Conservation (phyloP, 192 early-diverging fungal genomes). For the Coemansia sp. region DNA sequence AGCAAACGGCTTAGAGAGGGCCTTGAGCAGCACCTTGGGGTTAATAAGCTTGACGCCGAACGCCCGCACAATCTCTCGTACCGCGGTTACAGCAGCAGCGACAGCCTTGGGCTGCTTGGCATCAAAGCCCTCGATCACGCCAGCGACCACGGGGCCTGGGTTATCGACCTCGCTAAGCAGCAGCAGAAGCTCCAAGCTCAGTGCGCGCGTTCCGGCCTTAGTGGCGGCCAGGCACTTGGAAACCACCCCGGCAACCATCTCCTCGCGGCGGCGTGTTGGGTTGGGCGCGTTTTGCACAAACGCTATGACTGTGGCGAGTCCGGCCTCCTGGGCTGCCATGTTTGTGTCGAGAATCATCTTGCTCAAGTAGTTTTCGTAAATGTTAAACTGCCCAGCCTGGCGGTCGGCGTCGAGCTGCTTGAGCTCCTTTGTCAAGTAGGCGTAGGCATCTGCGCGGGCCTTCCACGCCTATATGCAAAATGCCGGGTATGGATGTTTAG, state of each 20-base stretch:
- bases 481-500: neutral
- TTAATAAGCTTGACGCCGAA: constrained; percentile 81
- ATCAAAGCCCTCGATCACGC: constrained; percentile 70
- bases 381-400: constrained; percentile 63
- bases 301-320: constrained; percentile 68
- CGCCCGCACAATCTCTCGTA: constrained; percentile 62
- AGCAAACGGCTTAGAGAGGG: constrained; percentile 84
- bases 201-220: constrained; percentile 74
- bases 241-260: constrained; percentile 71
- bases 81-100: constrained; percentile 62
- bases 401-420: constrained; percentile 60
- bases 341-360: constrained; percentile 86
- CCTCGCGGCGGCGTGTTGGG: constrained; percentile 66
- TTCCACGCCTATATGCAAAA: constrained; percentile 82
- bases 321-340: constrained; percentile 87
- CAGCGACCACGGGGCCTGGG: constrained; percentile 80
- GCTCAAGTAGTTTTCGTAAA: constrained; percentile 69
- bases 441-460: constrained; percentile 81
- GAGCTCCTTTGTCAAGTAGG: constrained; percentile 71
- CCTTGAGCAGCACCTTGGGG: constrained; percentile 84
- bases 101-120: constrained; percentile 93
- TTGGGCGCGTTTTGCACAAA: constrained; percentile 81
- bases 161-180: constrained; percentile 86
- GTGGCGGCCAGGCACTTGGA: constrained; percentile 86
- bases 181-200: constrained; percentile 76